phyloP scores from a whole-genome alignment of 805 yeast species.

The Metahyphopichia silvanorum region DNA sequence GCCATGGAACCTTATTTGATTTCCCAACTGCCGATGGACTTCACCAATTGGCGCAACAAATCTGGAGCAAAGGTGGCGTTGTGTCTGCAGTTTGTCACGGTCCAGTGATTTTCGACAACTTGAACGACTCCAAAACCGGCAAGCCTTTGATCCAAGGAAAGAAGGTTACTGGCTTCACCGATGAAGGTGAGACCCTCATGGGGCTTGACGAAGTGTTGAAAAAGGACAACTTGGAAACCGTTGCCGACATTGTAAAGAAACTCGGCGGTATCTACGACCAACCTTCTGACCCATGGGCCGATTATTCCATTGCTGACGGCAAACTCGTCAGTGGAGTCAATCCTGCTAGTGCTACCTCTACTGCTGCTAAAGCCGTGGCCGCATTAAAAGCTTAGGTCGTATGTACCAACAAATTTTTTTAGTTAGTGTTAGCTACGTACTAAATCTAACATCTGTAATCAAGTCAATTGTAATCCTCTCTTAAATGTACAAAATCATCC shows the following conservation, averaged over 20 bases:
- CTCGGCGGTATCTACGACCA: conserved; percentile 42
- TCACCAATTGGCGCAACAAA: conserved; percentile 42
- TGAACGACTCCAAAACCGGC: conserved; percentile 41
- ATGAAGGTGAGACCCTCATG: conserved; percentile 45
- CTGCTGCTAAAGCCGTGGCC: conserved; percentile 40
- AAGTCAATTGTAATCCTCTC: too few relatives aligned
- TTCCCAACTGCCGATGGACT: conserved; percentile 50
- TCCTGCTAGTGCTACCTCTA: conserved; percentile 53
- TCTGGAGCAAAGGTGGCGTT: conserved; percentile 52
- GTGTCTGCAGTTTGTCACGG: conserved; percentile 70
- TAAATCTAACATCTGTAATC: too few relatives aligned
- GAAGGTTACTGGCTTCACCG: conserved; percentile 59
- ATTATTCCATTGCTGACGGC: conserved; percentile 51
- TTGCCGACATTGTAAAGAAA: conserved; percentile 34
- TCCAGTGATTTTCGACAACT: conserved; percentile 52
- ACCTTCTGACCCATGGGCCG: conserved; percentile 53
- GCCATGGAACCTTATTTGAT: conserved; percentile 62
- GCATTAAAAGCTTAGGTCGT: too few relatives aligned
- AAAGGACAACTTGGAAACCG: conserved; percentile 26
- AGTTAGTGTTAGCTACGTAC: too few relatives aligned
- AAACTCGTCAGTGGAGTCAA: conserved; percentile 63
- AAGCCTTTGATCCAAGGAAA: conserved; percentile 48
- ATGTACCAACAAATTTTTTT: too few relatives aligned
- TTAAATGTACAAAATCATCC: too few relatives aligned
- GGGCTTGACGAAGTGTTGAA: conserved; percentile 17